Percentiles rank a stretch among this genome's conserved stretches.
These are phyloP conservation scores for Marasmius tenuissimus DNA, from an alignment of 1,284 basidiomycete genomes.

Conservation along the genomic window DNA sequence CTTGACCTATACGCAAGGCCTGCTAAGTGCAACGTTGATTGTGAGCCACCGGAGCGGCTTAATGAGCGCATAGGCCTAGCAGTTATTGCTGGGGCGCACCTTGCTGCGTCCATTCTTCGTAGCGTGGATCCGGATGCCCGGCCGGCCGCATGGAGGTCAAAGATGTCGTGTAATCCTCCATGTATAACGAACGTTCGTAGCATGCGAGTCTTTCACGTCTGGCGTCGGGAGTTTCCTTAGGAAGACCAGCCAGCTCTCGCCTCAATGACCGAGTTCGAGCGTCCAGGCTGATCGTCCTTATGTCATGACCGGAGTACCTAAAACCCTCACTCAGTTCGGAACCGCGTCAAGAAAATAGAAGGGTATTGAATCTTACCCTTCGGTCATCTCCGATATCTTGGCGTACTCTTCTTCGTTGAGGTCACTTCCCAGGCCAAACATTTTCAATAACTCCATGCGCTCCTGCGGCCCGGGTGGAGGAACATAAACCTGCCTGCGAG, in stretches of 20 bases:
- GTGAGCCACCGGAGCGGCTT: too few species aligned
- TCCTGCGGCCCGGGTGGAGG: conserved; percentile 82
- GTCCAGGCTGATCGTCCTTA: neutral
- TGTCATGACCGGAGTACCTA: neutral
- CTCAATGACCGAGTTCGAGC: neutral
- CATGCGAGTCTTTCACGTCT: neutral
- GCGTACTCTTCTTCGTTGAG: conserved; percentile 71
- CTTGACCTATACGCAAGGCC: too few species aligned
- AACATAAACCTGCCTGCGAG: conserved; percentile 88
- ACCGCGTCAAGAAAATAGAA: neutral
- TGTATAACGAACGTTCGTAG: neutral
- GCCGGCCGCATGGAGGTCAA: neutral
- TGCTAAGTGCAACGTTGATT: too few species aligned
- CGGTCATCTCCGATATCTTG: conserved; percentile 68
- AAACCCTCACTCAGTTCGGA: neutral
- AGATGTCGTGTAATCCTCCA: neutral
- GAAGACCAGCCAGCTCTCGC: neutral
- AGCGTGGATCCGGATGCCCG: neutral
- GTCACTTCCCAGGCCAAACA: conserved; percentile 75
- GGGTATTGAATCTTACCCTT: conserved; percentile 42
- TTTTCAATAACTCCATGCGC: conserved; percentile 80
- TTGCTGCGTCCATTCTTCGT: neutral
- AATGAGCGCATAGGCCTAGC: too few species aligned
- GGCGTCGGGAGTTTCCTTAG: neutral
- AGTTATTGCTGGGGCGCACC: neutral